Evolutionary conservation across 1,139 yeast species (phyloP).

Genomic region (Sugiyamaella sp.): DNA sequence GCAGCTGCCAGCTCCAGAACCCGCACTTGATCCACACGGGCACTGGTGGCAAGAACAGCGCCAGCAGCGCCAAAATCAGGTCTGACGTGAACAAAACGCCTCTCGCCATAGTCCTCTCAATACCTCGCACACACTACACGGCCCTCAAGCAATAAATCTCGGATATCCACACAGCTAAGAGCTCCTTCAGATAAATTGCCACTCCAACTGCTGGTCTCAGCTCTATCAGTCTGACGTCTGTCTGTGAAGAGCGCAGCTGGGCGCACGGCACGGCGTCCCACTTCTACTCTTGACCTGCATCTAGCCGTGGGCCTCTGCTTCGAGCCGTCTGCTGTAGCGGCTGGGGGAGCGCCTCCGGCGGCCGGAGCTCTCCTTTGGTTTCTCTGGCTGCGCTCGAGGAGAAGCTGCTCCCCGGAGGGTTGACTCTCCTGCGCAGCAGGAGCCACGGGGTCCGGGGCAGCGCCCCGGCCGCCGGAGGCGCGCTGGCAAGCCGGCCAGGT

Average conservation of each 20-base stretch:
- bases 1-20: slow-evolving; percentile 60
- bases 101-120: not conserved
- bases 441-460: not conserved
- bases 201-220: not conserved
- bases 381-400: not conserved
- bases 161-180: too few relatives aligned
- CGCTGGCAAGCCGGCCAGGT: too few relatives aligned
- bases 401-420: too few relatives aligned
- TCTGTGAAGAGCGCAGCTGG: too few relatives aligned
- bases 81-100: slow-evolving; percentile 38
- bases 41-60: slow-evolving; percentile 68
- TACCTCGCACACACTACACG: too few relatives aligned
- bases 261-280: too few relatives aligned
- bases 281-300: too few relatives aligned
- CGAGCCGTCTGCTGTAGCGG: too few relatives aligned
- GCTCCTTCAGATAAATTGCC: not conserved
- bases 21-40: slow-evolving; percentile 75
- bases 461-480: not conserved
- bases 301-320: too few relatives aligned
- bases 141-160: too few relatives aligned
- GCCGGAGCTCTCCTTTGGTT: not conserved
- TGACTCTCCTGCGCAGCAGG: not conserved
- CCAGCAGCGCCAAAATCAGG: slow-evolving; percentile 58
- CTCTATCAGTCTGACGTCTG: too few relatives aligned
- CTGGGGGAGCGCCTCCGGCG: slow-evolving; percentile 1